Conservation (phyloP, 176 grass and related monocot species). For the Cenchrus americanus region DNA sequence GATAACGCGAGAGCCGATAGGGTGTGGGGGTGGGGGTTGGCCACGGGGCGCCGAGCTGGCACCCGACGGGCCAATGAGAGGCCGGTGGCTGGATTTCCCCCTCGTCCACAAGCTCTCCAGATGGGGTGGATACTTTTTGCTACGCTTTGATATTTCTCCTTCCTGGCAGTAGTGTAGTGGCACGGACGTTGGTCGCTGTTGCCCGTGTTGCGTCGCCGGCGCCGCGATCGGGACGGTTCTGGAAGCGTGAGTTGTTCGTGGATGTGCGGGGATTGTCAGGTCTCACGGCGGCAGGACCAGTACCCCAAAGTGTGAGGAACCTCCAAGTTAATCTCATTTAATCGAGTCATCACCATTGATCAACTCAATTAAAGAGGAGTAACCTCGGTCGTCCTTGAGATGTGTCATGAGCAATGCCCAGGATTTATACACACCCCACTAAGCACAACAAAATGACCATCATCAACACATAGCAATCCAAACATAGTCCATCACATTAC, state of each 20-base stretch:
- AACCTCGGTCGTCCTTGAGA: no score
- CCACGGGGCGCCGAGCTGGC: constrained; percentile 51
- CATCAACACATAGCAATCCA: no score
- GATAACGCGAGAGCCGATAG: constrained; percentile 77
- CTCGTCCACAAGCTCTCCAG: neutral
- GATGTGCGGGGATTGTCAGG: constrained; percentile 31
- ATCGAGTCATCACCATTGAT: no score
- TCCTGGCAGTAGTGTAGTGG: neutral
- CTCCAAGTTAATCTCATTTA: no score
- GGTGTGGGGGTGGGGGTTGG: neutral
- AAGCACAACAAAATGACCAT: no score
- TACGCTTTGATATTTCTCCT: neutral
- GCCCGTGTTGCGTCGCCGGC: neutral
- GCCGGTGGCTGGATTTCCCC: constrained; percentile 60
- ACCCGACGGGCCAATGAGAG: constrained; percentile 54
- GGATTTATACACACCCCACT: no score
- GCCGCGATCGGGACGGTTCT: constrained; percentile 44
- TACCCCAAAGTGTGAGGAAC: no score
- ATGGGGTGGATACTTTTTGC: neutral
- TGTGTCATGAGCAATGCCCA: no score
- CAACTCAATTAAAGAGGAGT: no score
- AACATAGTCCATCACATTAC: no score
- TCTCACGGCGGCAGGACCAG: neutral
- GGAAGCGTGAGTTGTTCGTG: constrained; percentile 1
- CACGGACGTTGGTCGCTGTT: constrained; percentile 31